Base-by-base conservation (phyloP, 257 asterid genomes). In the Fraxinus excelsior region DNA sequence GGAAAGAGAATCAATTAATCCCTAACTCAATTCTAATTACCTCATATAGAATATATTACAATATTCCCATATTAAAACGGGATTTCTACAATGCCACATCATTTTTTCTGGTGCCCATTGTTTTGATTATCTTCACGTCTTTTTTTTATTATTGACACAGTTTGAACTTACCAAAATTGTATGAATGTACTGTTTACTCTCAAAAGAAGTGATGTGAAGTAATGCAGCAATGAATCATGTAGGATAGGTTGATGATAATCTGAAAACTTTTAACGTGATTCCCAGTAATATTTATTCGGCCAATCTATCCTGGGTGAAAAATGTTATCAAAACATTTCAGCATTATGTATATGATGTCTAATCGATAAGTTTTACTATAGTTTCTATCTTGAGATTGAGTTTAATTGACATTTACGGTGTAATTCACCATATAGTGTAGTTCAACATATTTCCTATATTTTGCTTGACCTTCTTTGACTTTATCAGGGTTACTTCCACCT, bases 401-500 rank as follows among this genome's bases (percentile, higher is more conserved):
- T 70, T 75, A 67, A 62, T 70, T 46, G 67, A 9, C 60, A 51
- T 76, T 44, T 49, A 29, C 78, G n/a, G 25, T 79, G 31, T 69
- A 11, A 26, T 8, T 34, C 8, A 64, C 65, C 42, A 13, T 75
- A 21, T 58, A 34, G 38, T 34, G 38, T 5, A 34, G 38, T 34
- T 34, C 38, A 34, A 6, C 38, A 4, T 34, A 34, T 34, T 34
- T 58, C 28, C 3, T 34, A 19, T 75, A 31, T 34, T 14, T 69
- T 74, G 10, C 38, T 34, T 76, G 21, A 67, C 77, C n/a, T n/a
- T n/a, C 35, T 80, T 77, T 80, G 82, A 77, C 71, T 38, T 74
- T 67, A 60, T 82, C 82, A 95, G 99, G 97, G 74, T 84, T 95
- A 80, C 96, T 95, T 77, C 99, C 99, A 78, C 98, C 99, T 73